Percentiles rank a stretch among this genome's conserved stretches.
Evolutionary conservation across 805 yeast genomes (phyloP).

Genomic region (Huiozyma naganishii): DNA sequence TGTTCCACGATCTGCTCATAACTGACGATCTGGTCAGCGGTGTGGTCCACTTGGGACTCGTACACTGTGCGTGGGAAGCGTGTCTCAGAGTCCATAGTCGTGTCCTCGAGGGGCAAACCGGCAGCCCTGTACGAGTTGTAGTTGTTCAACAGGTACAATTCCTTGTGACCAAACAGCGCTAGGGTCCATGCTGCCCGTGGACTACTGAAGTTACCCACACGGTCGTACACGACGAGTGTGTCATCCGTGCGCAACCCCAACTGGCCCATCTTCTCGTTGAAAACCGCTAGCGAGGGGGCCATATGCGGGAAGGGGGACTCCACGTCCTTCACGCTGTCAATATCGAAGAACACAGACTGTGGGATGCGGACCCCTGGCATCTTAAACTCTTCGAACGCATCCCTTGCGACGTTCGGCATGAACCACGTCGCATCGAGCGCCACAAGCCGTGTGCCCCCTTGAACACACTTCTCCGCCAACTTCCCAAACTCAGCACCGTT

Average conservation of each 20-base stretch:
- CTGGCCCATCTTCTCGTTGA: slow-evolving; percentile 40
- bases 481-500: slow-evolving; percentile 3
- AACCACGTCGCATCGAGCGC: slow-evolving; percentile 91
- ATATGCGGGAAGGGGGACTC: slow-evolving; percentile 74
- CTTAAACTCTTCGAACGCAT: slow-evolving; percentile 48
- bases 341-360: slow-evolving; percentile 63
- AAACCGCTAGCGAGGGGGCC: slow-evolving; percentile 58
- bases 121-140: slow-evolving; percentile 40
- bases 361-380: slow-evolving; percentile 42
- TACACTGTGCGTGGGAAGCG: slow-evolving; percentile 25
- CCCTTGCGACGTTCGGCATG: slow-evolving; percentile 62
- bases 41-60: slow-evolving; percentile 28
- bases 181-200: slow-evolving; percentile 93
- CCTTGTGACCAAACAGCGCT: slow-evolving; percentile 63
- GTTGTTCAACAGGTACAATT: slow-evolving; percentile 62
- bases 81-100: slow-evolving; percentile 7
- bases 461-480: slow-evolving; percentile 14
- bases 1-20: slow-evolving; percentile 54
- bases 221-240: slow-evolving; percentile 71
- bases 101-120: slow-evolving; percentile 38
- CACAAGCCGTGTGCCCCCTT: slow-evolving; percentile 27
- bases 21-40: slow-evolving; percentile 41
- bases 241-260: slow-evolving; percentile 52
- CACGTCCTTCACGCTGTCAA: slow-evolving; percentile 55
- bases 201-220: slow-evolving; percentile 71